Evolutionary conservation across 805 yeast species (phyloP), one percentile per base, ranked within the genome.

Genomic region (Candida coquimbonensis): DNA sequence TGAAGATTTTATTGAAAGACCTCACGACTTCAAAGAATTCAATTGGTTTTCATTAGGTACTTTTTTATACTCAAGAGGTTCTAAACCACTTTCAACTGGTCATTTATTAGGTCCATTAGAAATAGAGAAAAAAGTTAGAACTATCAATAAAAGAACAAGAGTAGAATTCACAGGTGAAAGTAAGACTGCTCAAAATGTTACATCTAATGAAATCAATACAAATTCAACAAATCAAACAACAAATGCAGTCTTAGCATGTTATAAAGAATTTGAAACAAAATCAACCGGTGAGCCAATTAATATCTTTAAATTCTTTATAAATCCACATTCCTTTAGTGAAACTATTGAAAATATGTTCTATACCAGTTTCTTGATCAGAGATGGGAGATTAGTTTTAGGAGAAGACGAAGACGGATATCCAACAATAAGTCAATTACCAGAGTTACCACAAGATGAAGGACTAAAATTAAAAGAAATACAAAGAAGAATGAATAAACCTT

Each of bases 331-430:
- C 7, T 90, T 83, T 62, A 70, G 84, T 1, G 89, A 83, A 59
- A 76, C 89, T 1, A 81, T 90, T 3, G 97, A 91, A 61, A 88
- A 87, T 58, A 64, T 91, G 55, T 90, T 90, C 56, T 86, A 81
- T 56, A 74, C 87, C 0, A 84, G 96, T 59, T 89, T 90, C 56
- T 65, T 91, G 39, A 77, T 88, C 2, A 77, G 81, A 54, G 95
- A 87, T 55, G 89, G 86, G 0, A 77, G 70, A 53, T 62, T 88
- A 33, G 65, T 68, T 24, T 53, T 88, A 21, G 77, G 70, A n/a
- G 72, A 70, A 39, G 80, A 76, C 46, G 72, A 72, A n/a, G 70
- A 57, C 8, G 73, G 72, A 0, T 68, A 66, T 46, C 74, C 81
- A 1, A 61, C 67, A 29, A 59, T 70, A 27, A 62, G 68, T 12